phyloP scores from a whole-genome alignment of 2,329 filamentous ascomycete species.

The Pseudocercospora eumusae region DNA sequence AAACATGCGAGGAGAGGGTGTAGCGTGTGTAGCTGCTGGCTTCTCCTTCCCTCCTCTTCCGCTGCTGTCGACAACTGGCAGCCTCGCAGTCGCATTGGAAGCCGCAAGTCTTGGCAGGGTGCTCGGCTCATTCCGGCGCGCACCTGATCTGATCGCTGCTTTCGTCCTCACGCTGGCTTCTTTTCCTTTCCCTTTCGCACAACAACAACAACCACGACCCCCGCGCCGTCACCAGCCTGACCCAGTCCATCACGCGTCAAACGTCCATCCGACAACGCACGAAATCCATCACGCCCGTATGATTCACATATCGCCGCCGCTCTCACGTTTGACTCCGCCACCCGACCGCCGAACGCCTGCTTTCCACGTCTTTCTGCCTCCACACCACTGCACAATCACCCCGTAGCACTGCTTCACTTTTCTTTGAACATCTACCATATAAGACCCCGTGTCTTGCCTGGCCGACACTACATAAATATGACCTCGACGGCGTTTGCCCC shows the following conservation, averaged over 20 bases:
- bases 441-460: conserved; percentile 14
- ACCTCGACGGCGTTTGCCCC: conserved; percentile 31
- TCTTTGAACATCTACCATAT: conserved; percentile 1
- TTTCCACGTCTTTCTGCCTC: conserved; percentile 1
- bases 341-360: conserved; percentile 6
- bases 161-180: conserved; percentile 2
- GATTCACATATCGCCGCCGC: not conserved
- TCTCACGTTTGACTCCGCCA: not conserved
- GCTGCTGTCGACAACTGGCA: conserved; percentile 8
- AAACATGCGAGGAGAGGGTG: not conserved
- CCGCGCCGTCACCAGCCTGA: too few species aligned
- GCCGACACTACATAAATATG: conserved; percentile 25
- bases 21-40: not conserved
- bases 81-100: not conserved
- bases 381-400: not conserved
- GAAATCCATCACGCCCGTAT: not conserved
- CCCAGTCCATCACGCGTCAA: not conserved
- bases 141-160: conserved; percentile 7
- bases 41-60: too few species aligned
- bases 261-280: not conserved
- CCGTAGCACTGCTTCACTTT: conserved; percentile 10
- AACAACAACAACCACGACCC: conserved; percentile 7
- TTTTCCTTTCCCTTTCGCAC: too few species aligned
- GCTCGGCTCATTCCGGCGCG: not conserved
- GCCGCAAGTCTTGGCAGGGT: conserved; percentile 5